These are phyloP conservation scores for Rhynchosporium graminicola DNA, from an alignment of 2,329 filamentous ascomycete genomes.

Conservation along the genomic window DNA sequence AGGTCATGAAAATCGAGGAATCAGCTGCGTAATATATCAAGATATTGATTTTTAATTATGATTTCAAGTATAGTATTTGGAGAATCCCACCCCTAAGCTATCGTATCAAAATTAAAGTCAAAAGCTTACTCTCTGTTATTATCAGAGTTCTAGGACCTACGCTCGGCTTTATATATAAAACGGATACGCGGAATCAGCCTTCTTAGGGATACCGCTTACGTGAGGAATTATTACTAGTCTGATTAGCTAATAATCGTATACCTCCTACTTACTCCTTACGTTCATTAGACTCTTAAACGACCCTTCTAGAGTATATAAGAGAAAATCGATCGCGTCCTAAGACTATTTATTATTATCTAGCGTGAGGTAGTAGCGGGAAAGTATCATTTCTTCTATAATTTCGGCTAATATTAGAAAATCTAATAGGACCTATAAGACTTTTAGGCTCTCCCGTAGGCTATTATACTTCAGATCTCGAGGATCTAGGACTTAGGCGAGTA, in stretches of 20 bases:
- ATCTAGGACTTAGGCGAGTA: not conserved
- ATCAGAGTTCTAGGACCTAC: constrained; percentile 1
- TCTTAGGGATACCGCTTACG: constrained; percentile 16
- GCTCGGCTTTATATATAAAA: constrained; percentile 15
- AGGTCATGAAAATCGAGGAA: constrained; percentile 3
- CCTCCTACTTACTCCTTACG: not conserved
- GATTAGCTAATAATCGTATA: constrained; percentile 14
- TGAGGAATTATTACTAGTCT: constrained; percentile 19
- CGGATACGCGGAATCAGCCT: constrained; percentile 18
- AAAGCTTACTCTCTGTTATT: not conserved
- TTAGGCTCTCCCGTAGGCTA: not conserved
- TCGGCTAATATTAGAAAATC: constrained; percentile 22
- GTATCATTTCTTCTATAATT: constrained; percentile 24
- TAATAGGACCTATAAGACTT: constrained; percentile 18
- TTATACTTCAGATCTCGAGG: constrained; percentile 6
- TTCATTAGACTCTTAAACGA: constrained; percentile 9
- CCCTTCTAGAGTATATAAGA: constrained; percentile 18
- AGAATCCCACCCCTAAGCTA: not conserved
- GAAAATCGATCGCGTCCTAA: constrained; percentile 18
- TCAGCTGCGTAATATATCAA: constrained; percentile 1
- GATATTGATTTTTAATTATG: not conserved
- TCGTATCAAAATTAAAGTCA: constrained; percentile 1
- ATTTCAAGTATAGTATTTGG: not conserved
- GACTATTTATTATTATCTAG: constrained; percentile 19
- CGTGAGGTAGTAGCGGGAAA: constrained; percentile 21